These are phyloP conservation scores for Claviceps fusiformis DNA, from an alignment of 2,329 filamentous ascomycete genomes.

Conservation along the genomic window DNA sequence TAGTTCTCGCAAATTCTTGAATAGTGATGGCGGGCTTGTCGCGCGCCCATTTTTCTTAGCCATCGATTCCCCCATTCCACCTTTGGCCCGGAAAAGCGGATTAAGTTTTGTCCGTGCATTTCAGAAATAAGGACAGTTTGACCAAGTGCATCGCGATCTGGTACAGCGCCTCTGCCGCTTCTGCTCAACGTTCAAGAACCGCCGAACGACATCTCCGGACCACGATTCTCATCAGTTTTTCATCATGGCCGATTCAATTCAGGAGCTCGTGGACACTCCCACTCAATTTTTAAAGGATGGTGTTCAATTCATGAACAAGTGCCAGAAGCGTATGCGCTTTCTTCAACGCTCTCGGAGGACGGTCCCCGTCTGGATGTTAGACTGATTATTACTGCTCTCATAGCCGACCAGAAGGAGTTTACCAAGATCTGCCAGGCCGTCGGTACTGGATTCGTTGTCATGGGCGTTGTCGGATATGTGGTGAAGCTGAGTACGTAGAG, in stretches of 20 bases:
- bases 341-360: background rate
- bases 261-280: slow-evolving; percentile 57
- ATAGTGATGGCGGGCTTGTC: too few relatives aligned
- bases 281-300: slow-evolving; percentile 50
- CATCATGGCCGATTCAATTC: slow-evolving; percentile 52
- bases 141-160: background rate
- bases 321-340: slow-evolving; percentile 45
- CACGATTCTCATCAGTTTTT: background rate
- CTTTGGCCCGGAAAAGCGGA: background rate
- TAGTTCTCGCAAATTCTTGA: too few relatives aligned
- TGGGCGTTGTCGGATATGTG: slow-evolving; percentile 57
- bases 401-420: slow-evolving; percentile 30
- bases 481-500: slow-evolving; percentile 50
- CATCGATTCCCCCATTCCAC: too few relatives aligned
- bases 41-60: too few relatives aligned
- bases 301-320: slow-evolving; percentile 47
- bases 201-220: background rate
- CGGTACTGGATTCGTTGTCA: slow-evolving; percentile 55
- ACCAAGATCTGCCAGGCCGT: slow-evolving; percentile 42
- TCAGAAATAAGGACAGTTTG: slow-evolving; percentile 6
- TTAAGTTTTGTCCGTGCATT: slow-evolving; percentile 2
- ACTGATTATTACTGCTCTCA: background rate
- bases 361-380: too few relatives aligned
- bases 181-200: background rate
- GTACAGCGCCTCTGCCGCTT: background rate